Conservation (phyloP, 176 grass and related monocot species). For the Eragrostis curvula region DNA sequence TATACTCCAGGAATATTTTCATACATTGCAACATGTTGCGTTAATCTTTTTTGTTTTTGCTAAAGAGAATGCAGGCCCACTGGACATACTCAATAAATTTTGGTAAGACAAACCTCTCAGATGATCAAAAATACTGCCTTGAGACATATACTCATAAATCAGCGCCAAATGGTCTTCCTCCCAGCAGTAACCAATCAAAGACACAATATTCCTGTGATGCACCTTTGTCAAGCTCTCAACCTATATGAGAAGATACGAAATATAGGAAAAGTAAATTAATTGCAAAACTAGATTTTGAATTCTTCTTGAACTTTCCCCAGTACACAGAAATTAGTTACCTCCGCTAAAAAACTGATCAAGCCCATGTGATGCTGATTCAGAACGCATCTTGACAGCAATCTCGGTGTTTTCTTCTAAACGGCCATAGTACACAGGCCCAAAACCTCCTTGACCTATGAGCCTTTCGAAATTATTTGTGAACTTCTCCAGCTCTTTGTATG, state of each 20-base stretch:
- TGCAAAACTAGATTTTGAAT: background rate
- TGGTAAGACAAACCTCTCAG: background rate
- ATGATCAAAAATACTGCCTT: background rate
- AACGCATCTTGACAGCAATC: slow-evolving; percentile 34
- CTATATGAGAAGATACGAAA: background rate
- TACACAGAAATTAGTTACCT: slow-evolving; percentile 9
- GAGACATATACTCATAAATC: slow-evolving; percentile 42
- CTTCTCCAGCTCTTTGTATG: slow-evolving; percentile 11
- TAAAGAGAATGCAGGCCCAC: background rate
- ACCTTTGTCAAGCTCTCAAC: slow-evolving; percentile 37
- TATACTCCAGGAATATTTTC: too few species aligned
- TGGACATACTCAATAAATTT: background rate
- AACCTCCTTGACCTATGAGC: slow-evolving; percentile 36
- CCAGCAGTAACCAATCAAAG: slow-evolving; percentile 38
- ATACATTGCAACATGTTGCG: too few species aligned
- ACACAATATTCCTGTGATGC: slow-evolving; percentile 33
- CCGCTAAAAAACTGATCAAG: background rate
- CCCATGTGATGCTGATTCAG: background rate
- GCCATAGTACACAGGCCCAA: slow-evolving; percentile 34
- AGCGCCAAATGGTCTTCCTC: slow-evolving; percentile 29
- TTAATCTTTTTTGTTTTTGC: too few species aligned
- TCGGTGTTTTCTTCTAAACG: slow-evolving; percentile 18
- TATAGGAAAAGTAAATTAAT: background rate
- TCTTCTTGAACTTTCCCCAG: background rate
- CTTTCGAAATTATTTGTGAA: slow-evolving; percentile 27